Evolutionary conservation across 495 filamentous ascomycete genomes (phyloP).

Genomic region (Daldinia concentrica): DNA sequence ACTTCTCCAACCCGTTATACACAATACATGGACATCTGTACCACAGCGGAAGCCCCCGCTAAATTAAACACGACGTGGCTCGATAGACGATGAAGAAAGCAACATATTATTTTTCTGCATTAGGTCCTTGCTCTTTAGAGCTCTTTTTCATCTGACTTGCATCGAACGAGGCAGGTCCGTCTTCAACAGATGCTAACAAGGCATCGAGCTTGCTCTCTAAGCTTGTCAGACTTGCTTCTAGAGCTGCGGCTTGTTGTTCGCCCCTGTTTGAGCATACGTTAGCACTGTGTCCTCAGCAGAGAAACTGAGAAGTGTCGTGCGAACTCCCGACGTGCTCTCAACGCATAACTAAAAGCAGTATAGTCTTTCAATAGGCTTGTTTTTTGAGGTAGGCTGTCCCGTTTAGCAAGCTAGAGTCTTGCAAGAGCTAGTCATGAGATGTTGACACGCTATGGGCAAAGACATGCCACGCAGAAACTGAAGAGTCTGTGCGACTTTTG

Average conservation of each 20-base stretch:
- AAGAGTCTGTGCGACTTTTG: constrained; percentile 4
- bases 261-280: constrained; percentile 52
- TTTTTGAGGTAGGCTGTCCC: not conserved
- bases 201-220: constrained; percentile 65
- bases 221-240: constrained; percentile 62
- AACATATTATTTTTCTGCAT: constrained; percentile 28
- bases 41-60: not conserved
- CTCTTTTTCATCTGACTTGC: constrained; percentile 8
- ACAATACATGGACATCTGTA: not conserved
- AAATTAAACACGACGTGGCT: constrained; percentile 12
- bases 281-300: constrained; percentile 17
- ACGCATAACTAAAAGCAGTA: constrained; percentile 8
- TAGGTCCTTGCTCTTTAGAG: constrained; percentile 15
- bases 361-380: constrained; percentile 3
- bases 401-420: not conserved
- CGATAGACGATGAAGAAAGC: constrained; percentile 10
- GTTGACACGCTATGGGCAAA: not conserved
- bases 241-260: constrained; percentile 61
- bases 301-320: constrained; percentile 10
- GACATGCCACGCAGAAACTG: constrained; percentile 11
- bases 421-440: constrained; percentile 6
- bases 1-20: constrained; percentile 6
- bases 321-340: constrained; percentile 6
- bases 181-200: constrained; percentile 57
- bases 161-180: not conserved